Evolutionary conservation across 768 basidiomycete genomes (phyloP), one percentile per base, ranked within the genome.

Genomic region (Rhizopogon salebrosus): DNA sequence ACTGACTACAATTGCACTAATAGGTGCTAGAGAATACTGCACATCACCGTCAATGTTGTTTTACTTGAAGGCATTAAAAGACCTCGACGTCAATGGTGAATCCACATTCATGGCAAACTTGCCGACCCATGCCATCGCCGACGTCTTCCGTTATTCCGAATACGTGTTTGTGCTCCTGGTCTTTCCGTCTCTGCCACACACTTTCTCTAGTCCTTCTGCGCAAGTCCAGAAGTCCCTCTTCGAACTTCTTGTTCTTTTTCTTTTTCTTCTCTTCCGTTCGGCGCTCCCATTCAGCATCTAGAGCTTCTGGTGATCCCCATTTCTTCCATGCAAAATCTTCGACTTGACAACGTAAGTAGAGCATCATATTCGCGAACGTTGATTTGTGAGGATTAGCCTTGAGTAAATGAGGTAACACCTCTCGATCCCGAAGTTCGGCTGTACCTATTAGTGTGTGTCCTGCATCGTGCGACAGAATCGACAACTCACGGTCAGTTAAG

Each of bases 341-440:
- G 2, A 97, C 92, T 67, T 98, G 95, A 63, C 75, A 87, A 31
- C 97, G 84, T 4, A 98, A 76, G 71, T 89, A 98, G 20, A 99
- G 78, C 97, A 98, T 98, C 97, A 98, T 98, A 75, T 98, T 99
- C 34, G 90, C 89, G 64, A 90, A 98, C 0, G 92, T 95, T 10
- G 93, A 89, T 58, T 90, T 88, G 73, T 97, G 94, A 3, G 92
- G 95, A 66, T 98, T 98, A 18, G 92, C 89, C 64, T 95, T 92
- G 53, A 98, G 78, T 23, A 95, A 75, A 68, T 99, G 97, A 0
- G 95, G 97, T 58, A 99, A 80, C 16, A 88, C 72, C 60, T 97
- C 92, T 62, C 90, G 84, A 64, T 99, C 97, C 52, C 88, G 85
- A 24, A 99, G 76, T 65, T 99, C 97, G 29, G 95, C 92, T 93